phyloP scores from a whole-genome alignment of 1,139 yeast genomes.

The Yamadazyma mexicana region DNA sequence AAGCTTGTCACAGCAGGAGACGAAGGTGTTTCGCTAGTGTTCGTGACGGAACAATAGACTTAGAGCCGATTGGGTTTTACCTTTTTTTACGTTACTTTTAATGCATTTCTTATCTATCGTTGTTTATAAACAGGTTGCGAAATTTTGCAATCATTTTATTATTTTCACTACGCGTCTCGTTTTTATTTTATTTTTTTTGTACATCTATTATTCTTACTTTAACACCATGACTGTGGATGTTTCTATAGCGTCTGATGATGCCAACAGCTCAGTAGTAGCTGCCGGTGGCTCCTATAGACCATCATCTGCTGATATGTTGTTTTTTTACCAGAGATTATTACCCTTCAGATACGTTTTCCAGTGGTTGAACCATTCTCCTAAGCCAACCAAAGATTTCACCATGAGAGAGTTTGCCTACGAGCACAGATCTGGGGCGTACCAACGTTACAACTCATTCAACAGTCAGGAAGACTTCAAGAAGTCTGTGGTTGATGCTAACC shows the following conservation, averaged over 20 bases:
- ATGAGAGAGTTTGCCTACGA: slow-evolving; percentile 95
- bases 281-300: slow-evolving; percentile 33
- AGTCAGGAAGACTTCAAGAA: slow-evolving; percentile 71
- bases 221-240: slow-evolving; percentile 3
- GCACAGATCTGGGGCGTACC: slow-evolving; percentile 79
- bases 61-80: too few species aligned
- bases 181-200: background rate
- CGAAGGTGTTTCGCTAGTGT: slow-evolving; percentile 88
- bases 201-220: too few species aligned
- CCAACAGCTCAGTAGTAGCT: background rate
- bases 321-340: slow-evolving; percentile 69
- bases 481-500: slow-evolving; percentile 71
- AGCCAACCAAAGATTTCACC: slow-evolving; percentile 67
- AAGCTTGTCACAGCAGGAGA: slow-evolving; percentile 94
- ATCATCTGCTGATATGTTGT: slow-evolving; percentile 66
- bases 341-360: slow-evolving; percentile 76
- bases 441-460: slow-evolving; percentile 80
- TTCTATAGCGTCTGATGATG: background rate
- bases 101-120: background rate
- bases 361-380: slow-evolving; percentile 88
- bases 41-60: slow-evolving; percentile 16
- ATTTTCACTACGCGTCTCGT: background rate
- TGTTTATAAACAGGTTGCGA: background rate
- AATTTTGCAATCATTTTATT: slow-evolving; percentile 1
- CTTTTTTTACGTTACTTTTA: too few species aligned